Evolutionary conservation across 2,329 filamentous ascomycete genomes (phyloP), one percentile per base, ranked within the genome.

Genomic region (Leptographium flavum): DNA sequence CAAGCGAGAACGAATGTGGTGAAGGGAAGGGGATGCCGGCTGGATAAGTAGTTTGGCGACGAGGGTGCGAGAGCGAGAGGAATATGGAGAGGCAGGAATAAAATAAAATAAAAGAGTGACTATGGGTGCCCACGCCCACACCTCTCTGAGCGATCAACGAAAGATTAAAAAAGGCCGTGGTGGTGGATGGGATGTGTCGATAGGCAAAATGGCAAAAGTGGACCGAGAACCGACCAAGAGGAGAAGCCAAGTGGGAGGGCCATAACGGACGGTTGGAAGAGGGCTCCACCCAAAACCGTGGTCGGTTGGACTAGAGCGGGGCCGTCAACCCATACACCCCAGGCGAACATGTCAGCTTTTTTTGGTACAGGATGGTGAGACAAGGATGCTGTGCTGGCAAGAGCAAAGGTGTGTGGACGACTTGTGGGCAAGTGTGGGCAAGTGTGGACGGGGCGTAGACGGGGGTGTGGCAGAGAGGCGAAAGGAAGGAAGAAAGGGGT

Each of bases 1-100:
- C n/a, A n/a, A n/a, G n/a, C n/a, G 27, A 14, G 42, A 61, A 57
- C 54, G 57, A 62, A 57, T 52, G 59, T 60, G 55, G 56, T 57
- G 64, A 65, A n/a, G 56, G 58, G 65, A 65, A 57, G 65, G 67
- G 68, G 58, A 58, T 52, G 52, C 53, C 25, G 53, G 48, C 55
- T 53, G 53, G 59, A 72, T 71, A 72, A 69, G 69, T 71, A 70
- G 59, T 51, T 44, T 30, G 33, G n/a, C 33, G 58, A 58, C 36
- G 32, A 42, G 36, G 38, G 39, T 32, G 19, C 21, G 32, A 45
- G 38, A n/a, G n/a, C n/a, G n/a, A n/a, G n/a, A n/a, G n/a, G n/a
- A 21, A 40, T 28, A 39, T 36, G 42, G 30, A 42, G 39, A 49
- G 45, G 23, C 40, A 43, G 33, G 42, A 42, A 25, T 19, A 43